Evolutionary conservation across 2,329 filamentous ascomycete genomes (phyloP).

Genomic region (Paecilomyces sp.): DNA sequence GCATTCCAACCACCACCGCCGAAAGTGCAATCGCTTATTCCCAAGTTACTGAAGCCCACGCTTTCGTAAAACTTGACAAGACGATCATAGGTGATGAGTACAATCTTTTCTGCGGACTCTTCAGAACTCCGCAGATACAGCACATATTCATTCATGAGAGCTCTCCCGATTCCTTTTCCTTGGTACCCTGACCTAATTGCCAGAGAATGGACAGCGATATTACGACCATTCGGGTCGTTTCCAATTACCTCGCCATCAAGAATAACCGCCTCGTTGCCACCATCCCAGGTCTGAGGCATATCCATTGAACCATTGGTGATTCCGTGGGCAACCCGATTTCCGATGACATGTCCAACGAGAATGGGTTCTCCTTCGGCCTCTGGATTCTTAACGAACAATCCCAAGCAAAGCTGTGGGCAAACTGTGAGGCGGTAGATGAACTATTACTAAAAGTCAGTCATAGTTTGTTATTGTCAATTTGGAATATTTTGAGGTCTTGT

Average conservation of each 20-base stretch:
- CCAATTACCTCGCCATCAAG: not conserved
- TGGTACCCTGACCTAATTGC: not conserved
- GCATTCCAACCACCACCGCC: not conserved
- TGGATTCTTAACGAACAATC: not conserved
- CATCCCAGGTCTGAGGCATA: not conserved
- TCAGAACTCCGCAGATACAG: not conserved
- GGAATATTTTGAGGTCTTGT: no score
- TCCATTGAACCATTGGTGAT: not conserved
- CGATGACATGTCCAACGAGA: not conserved
- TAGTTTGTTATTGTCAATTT: not conserved
- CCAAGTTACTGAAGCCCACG: not conserved
- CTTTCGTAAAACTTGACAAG: not conserved
- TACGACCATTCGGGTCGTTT: not conserved
- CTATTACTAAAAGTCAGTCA: not conserved
- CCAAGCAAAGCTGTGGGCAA: not conserved
- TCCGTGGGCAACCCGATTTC: not conserved
- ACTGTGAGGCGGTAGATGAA: not conserved
- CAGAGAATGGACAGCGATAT: not conserved
- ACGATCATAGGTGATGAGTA: not conserved
- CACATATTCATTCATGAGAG: not conserved
- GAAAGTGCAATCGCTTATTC: not conserved
- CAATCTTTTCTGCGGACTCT: no score
- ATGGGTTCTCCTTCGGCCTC: not conserved
- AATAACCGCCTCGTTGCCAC: not conserved
- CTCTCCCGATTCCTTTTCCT: not conserved